Percentiles rank a stretch among this genome's conserved stretches.
Conservation (phyloP, 139 green algal genomes). For the Eudorina sp. region DNA sequence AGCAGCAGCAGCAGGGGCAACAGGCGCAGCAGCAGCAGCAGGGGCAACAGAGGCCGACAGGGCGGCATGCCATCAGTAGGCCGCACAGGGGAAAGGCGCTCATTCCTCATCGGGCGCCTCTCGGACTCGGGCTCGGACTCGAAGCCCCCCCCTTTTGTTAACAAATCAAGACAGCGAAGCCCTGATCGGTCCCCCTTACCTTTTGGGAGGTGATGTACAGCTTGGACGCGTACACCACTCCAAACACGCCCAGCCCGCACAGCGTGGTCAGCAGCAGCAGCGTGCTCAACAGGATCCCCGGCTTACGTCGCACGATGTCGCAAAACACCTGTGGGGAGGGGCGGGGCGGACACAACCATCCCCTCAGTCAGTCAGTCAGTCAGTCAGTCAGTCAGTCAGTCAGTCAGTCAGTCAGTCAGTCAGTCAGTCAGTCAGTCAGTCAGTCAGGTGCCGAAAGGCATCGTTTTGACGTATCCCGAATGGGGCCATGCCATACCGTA, state of each 20-base stretch:
- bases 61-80: too few species aligned
- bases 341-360: not conserved
- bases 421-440: not conserved
- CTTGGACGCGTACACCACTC: not conserved
- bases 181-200: too few species aligned
- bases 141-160: too few species aligned
- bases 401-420: too few species aligned
- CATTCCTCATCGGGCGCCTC: too few species aligned
- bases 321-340: not conserved
- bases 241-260: conserved; percentile 26
- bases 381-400: not conserved
- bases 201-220: not conserved
- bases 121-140: too few species aligned
- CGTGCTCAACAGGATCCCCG: not conserved
- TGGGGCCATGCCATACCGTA: too few species aligned
- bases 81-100: too few species aligned
- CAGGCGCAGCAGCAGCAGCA: too few species aligned
- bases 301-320: conserved; percentile 13
- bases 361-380: not conserved
- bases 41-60: too few species aligned
- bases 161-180: too few species aligned
- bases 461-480: not conserved
- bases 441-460: not conserved
- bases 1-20: too few species aligned
- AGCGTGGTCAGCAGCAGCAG: conserved; percentile 12